Percentiles rank a stretch among this genome's conserved stretches.
phyloP scores from a whole-genome alignment of 2,329 filamentous ascomycete species.

The Beauveria pseudobassiana region DNA sequence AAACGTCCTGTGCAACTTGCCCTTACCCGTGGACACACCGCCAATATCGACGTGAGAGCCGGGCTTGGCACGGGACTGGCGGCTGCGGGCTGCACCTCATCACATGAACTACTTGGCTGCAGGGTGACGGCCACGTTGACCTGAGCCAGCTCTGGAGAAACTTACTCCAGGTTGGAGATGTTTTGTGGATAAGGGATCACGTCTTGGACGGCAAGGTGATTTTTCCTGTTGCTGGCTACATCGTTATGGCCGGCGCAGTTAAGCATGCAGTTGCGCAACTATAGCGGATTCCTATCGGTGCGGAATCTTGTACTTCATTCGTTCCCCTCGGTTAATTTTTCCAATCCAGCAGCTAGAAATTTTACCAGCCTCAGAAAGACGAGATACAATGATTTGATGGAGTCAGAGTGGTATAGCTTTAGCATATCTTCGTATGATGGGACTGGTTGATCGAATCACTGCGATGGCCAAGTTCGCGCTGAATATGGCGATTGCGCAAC shows the following conservation, averaged over 20 bases:
- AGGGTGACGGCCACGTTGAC: background rate
- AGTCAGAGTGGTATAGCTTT: background rate
- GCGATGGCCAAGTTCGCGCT: background rate
- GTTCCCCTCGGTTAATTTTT: background rate
- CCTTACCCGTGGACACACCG: background rate
- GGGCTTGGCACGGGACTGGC: background rate
- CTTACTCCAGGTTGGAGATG: background rate
- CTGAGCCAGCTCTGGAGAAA: background rate
- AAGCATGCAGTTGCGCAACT: too few species aligned
- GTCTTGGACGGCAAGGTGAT: background rate
- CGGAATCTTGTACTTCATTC: background rate
- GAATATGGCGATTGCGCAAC: background rate
- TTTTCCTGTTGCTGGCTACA: background rate
- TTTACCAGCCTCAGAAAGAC: background rate
- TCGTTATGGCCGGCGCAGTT: background rate
- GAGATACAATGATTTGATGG: background rate
- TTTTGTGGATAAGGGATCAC: background rate
- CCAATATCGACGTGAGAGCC: background rate
- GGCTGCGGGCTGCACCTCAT: background rate
- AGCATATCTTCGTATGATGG: background rate
- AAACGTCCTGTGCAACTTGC: too few species aligned
- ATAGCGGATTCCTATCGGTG: too few species aligned
- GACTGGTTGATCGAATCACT: background rate
- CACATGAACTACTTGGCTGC: background rate
- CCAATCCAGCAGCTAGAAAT: too few species aligned